These are phyloP conservation scores for Fusarium domesticum DNA, from an alignment of 2,329 filamentous ascomycete species.

Conservation along the genomic window DNA sequence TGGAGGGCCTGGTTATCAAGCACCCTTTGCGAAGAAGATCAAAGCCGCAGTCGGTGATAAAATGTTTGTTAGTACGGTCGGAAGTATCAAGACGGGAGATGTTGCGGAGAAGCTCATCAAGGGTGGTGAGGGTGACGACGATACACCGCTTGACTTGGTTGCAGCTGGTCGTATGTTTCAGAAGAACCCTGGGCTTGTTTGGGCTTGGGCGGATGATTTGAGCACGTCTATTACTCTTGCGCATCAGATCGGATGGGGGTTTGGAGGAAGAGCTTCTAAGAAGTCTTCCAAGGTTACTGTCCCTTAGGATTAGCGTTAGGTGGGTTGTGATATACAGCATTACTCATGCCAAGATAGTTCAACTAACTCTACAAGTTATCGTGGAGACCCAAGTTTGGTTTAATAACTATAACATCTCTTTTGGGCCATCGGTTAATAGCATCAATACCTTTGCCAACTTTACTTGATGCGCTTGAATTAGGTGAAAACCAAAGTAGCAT, in stretches of 20 bases:
- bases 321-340: no score
- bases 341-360: no score
- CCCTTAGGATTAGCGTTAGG: conserved; percentile 1
- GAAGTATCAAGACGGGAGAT: conserved; percentile 44
- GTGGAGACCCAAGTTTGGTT: no score
- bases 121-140: conserved; percentile 31
- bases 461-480: no score
- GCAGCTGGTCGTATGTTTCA: conserved; percentile 54
- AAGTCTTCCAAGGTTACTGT: conserved; percentile 12
- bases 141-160: conserved; percentile 47
- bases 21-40: conserved; percentile 64
- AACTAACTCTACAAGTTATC: no score
- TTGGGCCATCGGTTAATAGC: no score
- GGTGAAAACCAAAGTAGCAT: no score
- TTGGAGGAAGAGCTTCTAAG: conserved; percentile 39
- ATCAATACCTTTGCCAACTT: no score
- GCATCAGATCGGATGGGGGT: conserved; percentile 56
- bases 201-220: conserved; percentile 54
- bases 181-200: conserved; percentile 57
- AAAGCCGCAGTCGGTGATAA: conserved; percentile 68
- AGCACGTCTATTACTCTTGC: conserved; percentile 45
- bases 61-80: conserved; percentile 45
- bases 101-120: conserved; percentile 48
- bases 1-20: conserved; percentile 65
- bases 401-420: no score